Base-by-base conservation (phyloP, 75 land plant genomes). In the Pinus albicaulis region DNA sequence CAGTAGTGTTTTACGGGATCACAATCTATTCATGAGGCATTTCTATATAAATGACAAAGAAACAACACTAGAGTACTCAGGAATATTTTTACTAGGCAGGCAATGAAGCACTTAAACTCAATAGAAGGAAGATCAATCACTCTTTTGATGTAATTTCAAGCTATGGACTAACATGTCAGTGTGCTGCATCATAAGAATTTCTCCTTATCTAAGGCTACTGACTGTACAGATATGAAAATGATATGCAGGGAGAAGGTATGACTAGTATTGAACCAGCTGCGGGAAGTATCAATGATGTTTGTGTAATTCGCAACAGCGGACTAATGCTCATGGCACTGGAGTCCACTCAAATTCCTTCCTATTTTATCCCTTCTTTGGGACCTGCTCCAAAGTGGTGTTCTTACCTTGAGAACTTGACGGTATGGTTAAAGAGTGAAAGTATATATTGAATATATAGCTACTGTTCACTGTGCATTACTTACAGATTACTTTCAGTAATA, bases 381-480 rank as follows among this genome's bases (percentile, higher is more conserved):
- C 98, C 99, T 71, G 98, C 92, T 76, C 99, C 99, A 17, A 89
- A 88, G 71, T 98, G 99, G 99, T 95, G 98, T 75, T 86, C 96
- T 23, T 84, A 82, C 73, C 73, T 98, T 31, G 98, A 98, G 70
- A 88, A 87, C 78, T 69, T 98, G 44, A 95, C 98, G 76, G 96
- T 96, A 74, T 55, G 78, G 55, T 34, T 58, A 36, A 19, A 4
- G n/a, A n/a, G 25, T 56, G 14, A 26, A 59, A 15, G 1, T 10
- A 48, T 48, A 48, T 10, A 48, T 48, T 52, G 53, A 10, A 16
- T 65, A 20, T 0, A 20, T 15, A 24, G 24, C 19, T 59, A 31
- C 58, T 31, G n/a, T 70, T 17, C 70, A 48, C 48, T 28, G 4
- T 59, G 24, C n/a, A 41, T 10, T 41, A 38, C 48, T 3, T n/a